A percentile compares a stretch with the other conserved stretches of the same genome.
These are phyloP conservation scores for Podila epicladia DNA, from an alignment of 192 early-diverging fungal genomes.

Conservation along the genomic window DNA sequence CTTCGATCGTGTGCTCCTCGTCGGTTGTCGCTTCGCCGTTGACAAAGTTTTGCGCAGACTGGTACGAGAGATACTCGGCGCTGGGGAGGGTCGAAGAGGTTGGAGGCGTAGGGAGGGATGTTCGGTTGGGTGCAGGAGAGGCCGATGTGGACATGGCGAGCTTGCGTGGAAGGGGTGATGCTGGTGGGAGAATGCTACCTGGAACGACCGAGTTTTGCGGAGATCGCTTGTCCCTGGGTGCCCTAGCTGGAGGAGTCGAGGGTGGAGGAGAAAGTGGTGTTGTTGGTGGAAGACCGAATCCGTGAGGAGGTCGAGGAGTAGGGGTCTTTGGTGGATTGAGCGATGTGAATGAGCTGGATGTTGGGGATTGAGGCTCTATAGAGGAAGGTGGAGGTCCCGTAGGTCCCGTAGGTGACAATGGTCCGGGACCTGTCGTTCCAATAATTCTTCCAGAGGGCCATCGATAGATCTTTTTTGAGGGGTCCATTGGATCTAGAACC, in stretches of 20 bases:
- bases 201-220: slow-evolving; percentile 16
- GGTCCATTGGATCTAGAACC: slow-evolving; percentile 25
- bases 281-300: background rate
- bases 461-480: slow-evolving; percentile 1
- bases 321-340: slow-evolving; percentile 27
- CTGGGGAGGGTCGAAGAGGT: background rate
- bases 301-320: slow-evolving; percentile 13
- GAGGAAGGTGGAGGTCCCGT: background rate
- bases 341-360: slow-evolving; percentile 15
- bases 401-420: background rate
- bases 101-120: slow-evolving; percentile 2
- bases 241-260: slow-evolving; percentile 8
- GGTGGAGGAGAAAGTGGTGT: slow-evolving; percentile 5
- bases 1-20: background rate
- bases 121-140: background rate
- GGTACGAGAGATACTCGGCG: background rate
- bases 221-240: slow-evolving; percentile 21
- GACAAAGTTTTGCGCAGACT: background rate
- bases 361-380: background rate
- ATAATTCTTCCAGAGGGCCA: slow-evolving; percentile 11
- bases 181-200: slow-evolving; percentile 3
- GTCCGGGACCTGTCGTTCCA: background rate
- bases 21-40: background rate
- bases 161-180: slow-evolving; percentile 8
- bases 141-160: background rate